phyloP scores from a whole-genome alignment of 768 basidiomycete genomes.

The Pholiota microspora region DNA sequence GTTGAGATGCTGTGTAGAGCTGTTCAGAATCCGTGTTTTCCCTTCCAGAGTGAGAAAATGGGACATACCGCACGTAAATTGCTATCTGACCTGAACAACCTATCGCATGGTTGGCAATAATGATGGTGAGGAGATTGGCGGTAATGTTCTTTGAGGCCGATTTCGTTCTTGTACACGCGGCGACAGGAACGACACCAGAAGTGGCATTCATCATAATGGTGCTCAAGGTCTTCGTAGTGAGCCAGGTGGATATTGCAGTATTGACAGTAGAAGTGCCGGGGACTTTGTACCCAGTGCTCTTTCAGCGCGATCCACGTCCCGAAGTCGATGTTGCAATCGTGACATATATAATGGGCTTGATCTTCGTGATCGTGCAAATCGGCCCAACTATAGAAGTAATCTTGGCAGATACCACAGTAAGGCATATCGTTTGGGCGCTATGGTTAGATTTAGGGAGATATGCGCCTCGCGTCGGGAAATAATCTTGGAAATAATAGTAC shows the following conservation, averaged over 20 bases:
- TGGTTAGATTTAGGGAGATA: no score
- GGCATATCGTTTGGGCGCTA: no score
- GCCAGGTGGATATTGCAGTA: constrained; percentile 44
- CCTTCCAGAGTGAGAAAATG: background rate
- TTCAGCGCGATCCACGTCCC: constrained; percentile 30
- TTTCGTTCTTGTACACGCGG: constrained; percentile 36
- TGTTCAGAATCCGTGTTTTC: background rate
- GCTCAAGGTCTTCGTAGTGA: constrained; percentile 26
- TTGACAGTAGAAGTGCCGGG: constrained; percentile 50
- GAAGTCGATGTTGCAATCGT: constrained; percentile 47
- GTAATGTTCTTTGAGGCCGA: constrained; percentile 47
- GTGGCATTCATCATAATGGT: constrained; percentile 42
- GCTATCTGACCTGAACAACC: constrained; percentile 37
- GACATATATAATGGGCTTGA: constrained; percentile 36
- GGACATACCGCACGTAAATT: constrained; percentile 18
- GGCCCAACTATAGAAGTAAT: constrained; percentile 26
- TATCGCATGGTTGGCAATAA: constrained; percentile 46
- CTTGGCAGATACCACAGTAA: constrained; percentile 32
- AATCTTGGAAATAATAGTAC: no score
- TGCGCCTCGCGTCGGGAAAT: no score
- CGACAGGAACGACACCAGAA: constrained; percentile 40
- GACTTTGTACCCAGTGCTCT: constrained; percentile 54
- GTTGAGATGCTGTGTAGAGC: constrained; percentile 41
- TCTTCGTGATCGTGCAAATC: constrained; percentile 34
- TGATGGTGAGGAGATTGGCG: constrained; percentile 37